Evolutionary conservation across 1,139 yeast genomes (phyloP).

Genomic region (Candida labiduridarum): DNA sequence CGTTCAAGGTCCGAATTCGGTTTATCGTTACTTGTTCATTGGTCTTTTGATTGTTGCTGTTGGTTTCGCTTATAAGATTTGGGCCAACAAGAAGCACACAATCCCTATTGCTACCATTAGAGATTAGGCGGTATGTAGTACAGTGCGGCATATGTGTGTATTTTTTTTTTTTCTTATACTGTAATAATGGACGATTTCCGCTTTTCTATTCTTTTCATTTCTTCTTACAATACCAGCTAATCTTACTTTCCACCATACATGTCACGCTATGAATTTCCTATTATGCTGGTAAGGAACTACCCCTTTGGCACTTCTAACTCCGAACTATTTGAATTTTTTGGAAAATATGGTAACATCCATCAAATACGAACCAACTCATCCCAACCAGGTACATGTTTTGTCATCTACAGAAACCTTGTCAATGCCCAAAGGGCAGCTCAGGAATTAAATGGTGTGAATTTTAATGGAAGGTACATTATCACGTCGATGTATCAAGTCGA

Average conservation of each 20-base stretch:
- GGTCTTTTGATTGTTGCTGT: conserved; percentile 20
- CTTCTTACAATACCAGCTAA: neutral
- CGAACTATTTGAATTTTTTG: conserved; percentile 56
- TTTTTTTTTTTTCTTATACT: no score
- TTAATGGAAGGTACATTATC: conserved; percentile 60
- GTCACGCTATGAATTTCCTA: conserved; percentile 38
- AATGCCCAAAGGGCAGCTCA: conserved; percentile 55
- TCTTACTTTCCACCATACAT: neutral
- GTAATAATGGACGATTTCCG: no score
- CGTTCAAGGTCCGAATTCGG: conserved; percentile 14
- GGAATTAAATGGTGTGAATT: conserved; percentile 62
- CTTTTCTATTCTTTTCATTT: no score
- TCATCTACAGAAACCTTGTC: conserved; percentile 53
- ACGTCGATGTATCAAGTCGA: conserved; percentile 51
- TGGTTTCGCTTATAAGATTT: conserved; percentile 19
- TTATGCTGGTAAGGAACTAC: conserved; percentile 58
- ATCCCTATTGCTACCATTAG: conserved; percentile 23
- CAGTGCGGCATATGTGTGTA: no score
- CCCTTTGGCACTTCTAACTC: conserved; percentile 53
- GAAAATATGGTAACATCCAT: conserved; percentile 57
- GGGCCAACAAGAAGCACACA: conserved; percentile 19
- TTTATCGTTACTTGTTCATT: conserved; percentile 19
- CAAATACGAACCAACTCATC: conserved; percentile 50
- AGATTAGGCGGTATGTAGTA: neutral
- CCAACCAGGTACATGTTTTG: conserved; percentile 53